Conservation (phyloP, 176 grass and related monocot species). For the Oryza meridionalis region DNA sequence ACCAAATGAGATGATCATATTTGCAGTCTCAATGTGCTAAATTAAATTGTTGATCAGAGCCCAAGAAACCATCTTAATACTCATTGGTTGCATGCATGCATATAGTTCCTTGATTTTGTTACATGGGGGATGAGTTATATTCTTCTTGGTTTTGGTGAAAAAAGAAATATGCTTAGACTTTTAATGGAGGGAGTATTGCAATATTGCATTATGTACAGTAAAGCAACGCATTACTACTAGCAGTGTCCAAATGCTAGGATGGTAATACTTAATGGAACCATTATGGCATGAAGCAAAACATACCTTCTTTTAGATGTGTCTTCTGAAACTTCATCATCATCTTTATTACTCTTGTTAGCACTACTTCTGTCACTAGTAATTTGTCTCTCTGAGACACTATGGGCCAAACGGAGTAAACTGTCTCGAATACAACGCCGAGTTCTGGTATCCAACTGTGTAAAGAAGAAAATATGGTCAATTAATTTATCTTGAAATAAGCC, state of each 20-base stretch:
- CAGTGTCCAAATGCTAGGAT: not conserved
- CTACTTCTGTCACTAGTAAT: constrained; percentile 65
- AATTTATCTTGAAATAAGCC: constrained; percentile 8
- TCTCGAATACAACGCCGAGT: constrained; percentile 76
- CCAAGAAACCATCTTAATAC: too few relatives aligned
- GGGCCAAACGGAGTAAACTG: constrained; percentile 85
- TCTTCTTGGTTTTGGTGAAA: too few relatives aligned
- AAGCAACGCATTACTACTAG: not conserved
- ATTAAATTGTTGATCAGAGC: too few relatives aligned
- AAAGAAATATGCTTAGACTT: too few relatives aligned
- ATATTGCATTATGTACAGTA: not conserved
- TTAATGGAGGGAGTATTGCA: not conserved
- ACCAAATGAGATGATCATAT: too few relatives aligned
- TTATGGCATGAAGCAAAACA: constrained; percentile 1
- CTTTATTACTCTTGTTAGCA: constrained; percentile 54
- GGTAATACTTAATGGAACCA: constrained; percentile 11
- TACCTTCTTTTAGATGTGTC: constrained; percentile 59
- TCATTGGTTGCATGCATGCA: too few relatives aligned
- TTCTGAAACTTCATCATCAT: constrained; percentile 60
- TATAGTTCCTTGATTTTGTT: too few relatives aligned
- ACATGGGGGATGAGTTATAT: too few relatives aligned
- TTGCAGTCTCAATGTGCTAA: too few relatives aligned
- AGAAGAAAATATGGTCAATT: constrained; percentile 38
- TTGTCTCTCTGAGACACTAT: constrained; percentile 83
- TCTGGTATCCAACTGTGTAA: constrained; percentile 75